Base-by-base conservation (phyloP, 192 early-diverging fungal species). In the Gorgonomyces haynaldii region DNA sequence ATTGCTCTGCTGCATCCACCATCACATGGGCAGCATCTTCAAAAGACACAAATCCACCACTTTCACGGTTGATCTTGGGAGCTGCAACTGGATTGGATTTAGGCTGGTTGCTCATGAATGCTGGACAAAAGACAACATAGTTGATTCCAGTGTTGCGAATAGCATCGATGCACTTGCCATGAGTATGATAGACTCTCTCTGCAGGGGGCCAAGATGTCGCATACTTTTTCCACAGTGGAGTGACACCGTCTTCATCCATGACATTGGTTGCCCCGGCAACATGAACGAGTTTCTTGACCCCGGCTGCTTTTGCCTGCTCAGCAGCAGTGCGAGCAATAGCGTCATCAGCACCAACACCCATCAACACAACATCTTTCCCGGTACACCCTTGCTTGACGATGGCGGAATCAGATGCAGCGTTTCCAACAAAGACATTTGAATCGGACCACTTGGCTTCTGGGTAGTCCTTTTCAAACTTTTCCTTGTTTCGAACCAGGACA, bases 1-100 rank as follows among this genome's bases (percentile, higher is more conserved):
- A 44, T 7, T 17, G 2, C 35, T 53, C 52, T 6, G 42, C 42
- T 7, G 52, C 52, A 21, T 36, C 1, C 9, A 52, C 20, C 44
- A 52, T 50, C 3, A 52, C 50, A 20, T 12, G 17, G 22, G 52
- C 52, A 4, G 52, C 52, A 42, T 53, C 52, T 31, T 53, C 52
- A 31, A 44, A 53, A 8, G 38, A 42, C 8, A 53, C 52, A 42
- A 53, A 53, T 10, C 34, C 38, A 10, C 52, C 52, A 17, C 40
- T 27, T 6, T 23, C 27, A 16, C 52, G 26, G 23, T 53, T 53
- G 13, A 53, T 40, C 10, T 21, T 5, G 8, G 45, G 32, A 17
- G 42, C 43, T 27, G 42, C 27, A 17, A 29, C 26, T 21, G 43
- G 41, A 25, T 19, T 20, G 12, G 52, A 42, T 9, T 19, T 19